A percentile compares a stretch with the other conserved stretches of the same genome.
Conservation (phyloP, 768 basidiomycete genomes). For the Agaricus blazei region DNA sequence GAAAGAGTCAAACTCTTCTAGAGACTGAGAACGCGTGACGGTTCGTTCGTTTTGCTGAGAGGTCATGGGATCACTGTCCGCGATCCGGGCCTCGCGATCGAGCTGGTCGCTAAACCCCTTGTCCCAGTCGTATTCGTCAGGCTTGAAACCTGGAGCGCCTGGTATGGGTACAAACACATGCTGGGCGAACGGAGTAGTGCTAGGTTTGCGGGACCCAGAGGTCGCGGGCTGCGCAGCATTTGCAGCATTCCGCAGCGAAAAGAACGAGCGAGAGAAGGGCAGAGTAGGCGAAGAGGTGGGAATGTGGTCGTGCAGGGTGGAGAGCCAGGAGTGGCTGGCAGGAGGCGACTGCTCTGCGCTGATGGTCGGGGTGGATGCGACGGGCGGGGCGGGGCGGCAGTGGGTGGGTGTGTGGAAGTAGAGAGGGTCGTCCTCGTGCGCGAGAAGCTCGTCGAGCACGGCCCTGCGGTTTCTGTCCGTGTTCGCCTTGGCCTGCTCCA, state of each 20-base stretch:
- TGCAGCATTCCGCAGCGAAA: neutral
- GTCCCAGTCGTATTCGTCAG: conserved; percentile 64
- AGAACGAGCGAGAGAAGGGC: conserved; percentile 6
- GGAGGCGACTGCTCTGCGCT: neutral
- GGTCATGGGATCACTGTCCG: neutral
- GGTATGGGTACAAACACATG: conserved; percentile 35
- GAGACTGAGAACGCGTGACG: too few species aligned
- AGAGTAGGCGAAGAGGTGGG: neutral
- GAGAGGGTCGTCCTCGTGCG: conserved; percentile 7
- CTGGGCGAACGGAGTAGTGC: conserved; percentile 37
- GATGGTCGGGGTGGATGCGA: neutral
- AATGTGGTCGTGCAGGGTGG: conserved; percentile 1
- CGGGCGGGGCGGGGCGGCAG: conserved; percentile 1
- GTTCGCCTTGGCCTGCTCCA: conserved; percentile 6
- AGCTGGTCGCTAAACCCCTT: conserved; percentile 52
- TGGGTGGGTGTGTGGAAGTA: conserved; percentile 1
- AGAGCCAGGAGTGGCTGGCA: neutral
- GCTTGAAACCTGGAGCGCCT: conserved; percentile 78
- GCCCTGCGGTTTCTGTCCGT: conserved; percentile 6
- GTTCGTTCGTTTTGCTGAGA: neutral
- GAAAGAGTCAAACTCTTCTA: neutral
- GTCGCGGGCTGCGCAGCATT: conserved; percentile 25
- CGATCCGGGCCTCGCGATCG: conserved; percentile 27
- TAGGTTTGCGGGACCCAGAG: conserved; percentile 12
- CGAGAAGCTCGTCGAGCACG: conserved; percentile 5